Conservation (phyloP, 306 rosid species). For the Quercus mongolica region DNA sequence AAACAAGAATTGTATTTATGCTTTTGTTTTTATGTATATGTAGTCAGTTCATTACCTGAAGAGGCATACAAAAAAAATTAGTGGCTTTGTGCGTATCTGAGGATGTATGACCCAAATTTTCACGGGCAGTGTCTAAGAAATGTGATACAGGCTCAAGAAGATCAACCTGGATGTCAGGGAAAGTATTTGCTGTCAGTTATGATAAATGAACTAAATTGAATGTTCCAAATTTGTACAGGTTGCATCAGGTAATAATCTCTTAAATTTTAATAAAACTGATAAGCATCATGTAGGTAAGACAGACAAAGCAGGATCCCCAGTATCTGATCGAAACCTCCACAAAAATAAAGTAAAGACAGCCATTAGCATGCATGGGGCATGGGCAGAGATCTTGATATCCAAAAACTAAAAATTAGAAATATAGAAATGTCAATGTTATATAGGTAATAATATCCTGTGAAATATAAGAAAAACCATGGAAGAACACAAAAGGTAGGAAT, state of each 20-base stretch:
- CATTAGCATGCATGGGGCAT: neutral
- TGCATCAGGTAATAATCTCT: neutral
- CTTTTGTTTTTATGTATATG: neutral
- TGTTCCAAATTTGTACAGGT: neutral
- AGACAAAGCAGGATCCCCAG: neutral
- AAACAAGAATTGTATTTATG: neutral
- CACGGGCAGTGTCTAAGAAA: constrained; percentile 83
- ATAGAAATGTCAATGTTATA: neutral
- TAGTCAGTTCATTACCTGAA: constrained; percentile 60
- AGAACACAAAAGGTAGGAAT: neutral
- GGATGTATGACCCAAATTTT: constrained; percentile 46
- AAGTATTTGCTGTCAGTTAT: constrained; percentile 6
- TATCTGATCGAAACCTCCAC: neutral
- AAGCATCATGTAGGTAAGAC: neutral
- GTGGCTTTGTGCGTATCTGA: constrained; percentile 63
- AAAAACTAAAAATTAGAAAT: neutral
- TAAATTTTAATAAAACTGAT: neutral
- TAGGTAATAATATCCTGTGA: neutral
- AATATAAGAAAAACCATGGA: neutral
- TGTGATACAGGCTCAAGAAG: constrained; percentile 97
- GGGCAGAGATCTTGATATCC: neutral
- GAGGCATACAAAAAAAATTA: constrained; percentile 81
- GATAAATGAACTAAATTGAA: neutral
- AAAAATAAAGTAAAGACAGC: neutral
- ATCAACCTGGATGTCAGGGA: constrained; percentile 66